These are phyloP conservation scores for Hyphopichia fennica DNA, from an alignment of 1,139 yeast genomes.

Conservation along the genomic window DNA sequence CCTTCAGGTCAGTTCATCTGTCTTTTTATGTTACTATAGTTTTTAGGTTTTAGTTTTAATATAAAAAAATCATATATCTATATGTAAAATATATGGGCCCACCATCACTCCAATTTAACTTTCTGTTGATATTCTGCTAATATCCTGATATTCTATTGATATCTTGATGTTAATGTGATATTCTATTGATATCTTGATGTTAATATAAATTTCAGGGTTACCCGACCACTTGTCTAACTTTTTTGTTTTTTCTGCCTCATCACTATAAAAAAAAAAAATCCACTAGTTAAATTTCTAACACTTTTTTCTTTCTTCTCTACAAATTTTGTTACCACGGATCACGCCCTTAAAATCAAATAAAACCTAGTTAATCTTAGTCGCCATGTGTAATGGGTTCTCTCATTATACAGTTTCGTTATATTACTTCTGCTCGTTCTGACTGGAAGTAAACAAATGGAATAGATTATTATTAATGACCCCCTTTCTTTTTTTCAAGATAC, in stretches of 20 bases:
- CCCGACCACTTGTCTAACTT: too few species aligned
- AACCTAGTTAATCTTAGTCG: slow-evolving; percentile 19
- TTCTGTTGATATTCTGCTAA: too few species aligned
- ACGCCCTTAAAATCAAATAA: slow-evolving; percentile 30
- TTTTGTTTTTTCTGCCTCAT: neutral
- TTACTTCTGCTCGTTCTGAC: slow-evolving; percentile 9
- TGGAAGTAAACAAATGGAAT: slow-evolving; percentile 10
- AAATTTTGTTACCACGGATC: slow-evolving; percentile 49
- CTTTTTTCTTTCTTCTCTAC: neutral
- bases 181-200: too few species aligned
- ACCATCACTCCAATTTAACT: too few species aligned
- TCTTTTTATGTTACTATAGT: slow-evolving; percentile 3
- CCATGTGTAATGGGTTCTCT: slow-evolving; percentile 7
- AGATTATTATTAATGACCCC: slow-evolving; percentile 5
- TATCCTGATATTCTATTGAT: too few species aligned
- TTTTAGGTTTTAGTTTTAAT: slow-evolving; percentile 2
- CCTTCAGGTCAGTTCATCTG: neutral
- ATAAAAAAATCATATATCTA: neutral
- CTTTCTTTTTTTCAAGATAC: slow-evolving; percentile 9
- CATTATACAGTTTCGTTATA: slow-evolving; percentile 4
- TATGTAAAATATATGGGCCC: too few species aligned
- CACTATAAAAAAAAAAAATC: neutral
- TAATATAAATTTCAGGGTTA: too few species aligned
- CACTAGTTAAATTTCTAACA: neutral
- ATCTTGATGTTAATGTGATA: too few species aligned